phyloP scores from a whole-genome alignment of 768 basidiomycete genomes.

The Trametes punicea region DNA sequence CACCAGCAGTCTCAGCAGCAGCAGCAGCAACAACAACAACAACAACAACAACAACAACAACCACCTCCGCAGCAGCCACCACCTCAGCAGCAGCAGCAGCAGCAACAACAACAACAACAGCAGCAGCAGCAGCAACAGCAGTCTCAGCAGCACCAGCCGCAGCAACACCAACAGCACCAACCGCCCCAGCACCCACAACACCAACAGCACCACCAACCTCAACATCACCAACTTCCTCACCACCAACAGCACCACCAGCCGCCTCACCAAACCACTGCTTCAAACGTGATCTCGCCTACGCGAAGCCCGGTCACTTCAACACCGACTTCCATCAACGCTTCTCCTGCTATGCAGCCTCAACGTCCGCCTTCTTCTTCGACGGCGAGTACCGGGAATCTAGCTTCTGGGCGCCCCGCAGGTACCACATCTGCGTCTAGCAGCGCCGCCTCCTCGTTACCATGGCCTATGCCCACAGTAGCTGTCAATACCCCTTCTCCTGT shows the following conservation, averaged over 20 bases:
- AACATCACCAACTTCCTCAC: not conserved
- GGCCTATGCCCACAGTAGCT: constrained; percentile 74
- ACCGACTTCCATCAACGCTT: constrained; percentile 38
- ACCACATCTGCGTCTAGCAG: constrained; percentile 19
- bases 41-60: constrained; percentile 15
- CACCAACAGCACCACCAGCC: constrained; percentile 18
- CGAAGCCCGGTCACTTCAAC: constrained; percentile 39
- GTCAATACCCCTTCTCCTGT: constrained; percentile 56
- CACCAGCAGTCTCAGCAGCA: constrained; percentile 24
- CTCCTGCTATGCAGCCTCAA: constrained; percentile 50
- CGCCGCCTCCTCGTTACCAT: constrained; percentile 42
- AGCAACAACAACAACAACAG: constrained; percentile 1
- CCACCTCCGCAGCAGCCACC: constrained; percentile 1
- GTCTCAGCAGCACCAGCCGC: not conserved
- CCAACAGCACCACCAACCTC: constrained; percentile 12
- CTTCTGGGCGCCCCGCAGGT: constrained; percentile 19
- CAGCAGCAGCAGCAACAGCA: constrained; percentile 18
- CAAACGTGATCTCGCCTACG: constrained; percentile 25
- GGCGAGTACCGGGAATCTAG: constrained; percentile 6
- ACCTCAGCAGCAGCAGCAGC: constrained; percentile 31
- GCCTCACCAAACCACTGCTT: constrained; percentile 21
- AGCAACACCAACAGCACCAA: constrained; percentile 22
- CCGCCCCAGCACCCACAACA: constrained; percentile 33
- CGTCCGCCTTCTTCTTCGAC: constrained; percentile 31
- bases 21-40: constrained; percentile 11